Conservation (phyloP, 208 protist species). For the Leishmania braziliensis region DNA sequence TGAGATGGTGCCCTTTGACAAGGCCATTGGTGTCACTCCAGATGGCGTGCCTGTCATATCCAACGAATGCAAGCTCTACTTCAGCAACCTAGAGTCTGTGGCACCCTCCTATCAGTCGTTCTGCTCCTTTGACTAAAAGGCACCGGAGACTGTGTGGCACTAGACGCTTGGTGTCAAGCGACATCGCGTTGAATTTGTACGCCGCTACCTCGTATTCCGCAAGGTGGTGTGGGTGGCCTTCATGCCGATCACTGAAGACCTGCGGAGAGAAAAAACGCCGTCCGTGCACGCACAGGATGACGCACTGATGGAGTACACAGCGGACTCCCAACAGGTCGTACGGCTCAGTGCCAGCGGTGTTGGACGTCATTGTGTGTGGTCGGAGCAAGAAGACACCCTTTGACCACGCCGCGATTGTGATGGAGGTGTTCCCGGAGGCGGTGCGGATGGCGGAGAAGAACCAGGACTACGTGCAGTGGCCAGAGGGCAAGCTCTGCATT, state of each 20-base stretch:
- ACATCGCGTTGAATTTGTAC: slow-evolving; percentile 75
- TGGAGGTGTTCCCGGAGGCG: slow-evolving; percentile 27
- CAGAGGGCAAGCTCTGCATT: slow-evolving; percentile 48
- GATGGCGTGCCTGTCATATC: slow-evolving; percentile 77
- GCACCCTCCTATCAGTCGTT: slow-evolving; percentile 38
- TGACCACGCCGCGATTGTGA: slow-evolving; percentile 70
- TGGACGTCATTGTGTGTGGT: slow-evolving; percentile 72
- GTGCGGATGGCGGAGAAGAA: slow-evolving; percentile 78
- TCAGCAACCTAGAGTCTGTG: slow-evolving; percentile 54
- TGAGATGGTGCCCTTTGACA: slow-evolving; percentile 55
- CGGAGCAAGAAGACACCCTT: slow-evolving; percentile 44
- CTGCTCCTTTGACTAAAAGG: slow-evolving; percentile 36
- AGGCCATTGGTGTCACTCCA: slow-evolving; percentile 58
- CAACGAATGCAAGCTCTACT: slow-evolving; percentile 61
- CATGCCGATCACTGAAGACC: slow-evolving; percentile 55
- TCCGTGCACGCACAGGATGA: slow-evolving; percentile 33
- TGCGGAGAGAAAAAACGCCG: slow-evolving; percentile 41
- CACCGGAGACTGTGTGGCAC: slow-evolving; percentile 21
- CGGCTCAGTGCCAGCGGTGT: slow-evolving; percentile 29
- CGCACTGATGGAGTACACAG: slow-evolving; percentile 27
- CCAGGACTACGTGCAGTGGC: slow-evolving; percentile 61
- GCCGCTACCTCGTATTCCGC: slow-evolving; percentile 63
- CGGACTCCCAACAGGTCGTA: slow-evolving; percentile 42
- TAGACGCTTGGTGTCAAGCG: slow-evolving; percentile 64
- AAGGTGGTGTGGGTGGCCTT: slow-evolving; percentile 72